Conservation (phyloP, 805 yeast species). For the Isabelozyma gotoi region DNA sequence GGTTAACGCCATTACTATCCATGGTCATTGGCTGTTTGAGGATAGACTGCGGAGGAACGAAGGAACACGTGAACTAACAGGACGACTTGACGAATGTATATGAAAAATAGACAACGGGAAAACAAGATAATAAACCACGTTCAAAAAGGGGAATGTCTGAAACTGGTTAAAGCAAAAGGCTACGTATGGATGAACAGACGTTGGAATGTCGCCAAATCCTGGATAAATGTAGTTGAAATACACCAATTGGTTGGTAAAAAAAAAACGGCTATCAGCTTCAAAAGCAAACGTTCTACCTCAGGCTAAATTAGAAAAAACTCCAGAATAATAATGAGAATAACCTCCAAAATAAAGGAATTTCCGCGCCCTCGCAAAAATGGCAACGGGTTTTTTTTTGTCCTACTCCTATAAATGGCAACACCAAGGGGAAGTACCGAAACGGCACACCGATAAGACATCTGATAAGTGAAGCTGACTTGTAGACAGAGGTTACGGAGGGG, state of each 20-base stretch:
- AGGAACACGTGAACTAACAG: conserved; percentile 10
- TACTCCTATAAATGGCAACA: too few species aligned
- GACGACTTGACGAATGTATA: conserved; percentile 19
- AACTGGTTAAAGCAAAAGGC: neutral
- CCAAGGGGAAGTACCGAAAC: too few species aligned
- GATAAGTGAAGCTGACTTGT: too few species aligned
- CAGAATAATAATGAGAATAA: neutral
- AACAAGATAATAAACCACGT: conserved; percentile 2
- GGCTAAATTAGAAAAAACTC: neutral
- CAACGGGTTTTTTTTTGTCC: neutral
- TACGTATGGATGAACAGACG: neutral
- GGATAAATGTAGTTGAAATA: neutral
- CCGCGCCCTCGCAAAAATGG: neutral
- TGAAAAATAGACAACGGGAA: conserved; percentile 11
- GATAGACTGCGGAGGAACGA: too few species aligned
- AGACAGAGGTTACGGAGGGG: too few species aligned
- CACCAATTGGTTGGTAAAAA: conserved; percentile 11
- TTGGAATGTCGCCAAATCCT: neutral
- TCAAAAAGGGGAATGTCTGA: neutral
- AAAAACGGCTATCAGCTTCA: conserved; percentile 12
- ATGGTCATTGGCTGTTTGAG: conserved; percentile 31
- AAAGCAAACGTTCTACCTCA: neutral
- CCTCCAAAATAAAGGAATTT: neutral
- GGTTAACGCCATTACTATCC: conserved; percentile 69
- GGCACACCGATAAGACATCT: too few species aligned